Evolutionary conservation across 75 land plant genomes (phyloP), one percentile per base, ranked within the genome.

Genomic region (Picea sitchensis): DNA sequence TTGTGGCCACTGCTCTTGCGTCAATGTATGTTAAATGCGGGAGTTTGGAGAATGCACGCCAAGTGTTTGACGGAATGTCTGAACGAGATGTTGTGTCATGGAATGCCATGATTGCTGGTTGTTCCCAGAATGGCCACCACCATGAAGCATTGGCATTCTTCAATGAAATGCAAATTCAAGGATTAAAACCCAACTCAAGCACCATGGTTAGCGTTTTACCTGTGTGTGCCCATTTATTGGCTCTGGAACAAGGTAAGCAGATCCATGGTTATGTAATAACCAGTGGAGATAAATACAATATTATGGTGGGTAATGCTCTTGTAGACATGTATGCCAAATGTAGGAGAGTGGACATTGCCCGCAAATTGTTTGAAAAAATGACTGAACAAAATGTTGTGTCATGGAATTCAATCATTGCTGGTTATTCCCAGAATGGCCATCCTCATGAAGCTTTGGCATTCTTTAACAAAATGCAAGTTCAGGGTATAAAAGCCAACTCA

Each of bases 401-500:
- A 38, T 81, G 81, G 81, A 81, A 58, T 76, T 36, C 82, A 21
- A 80, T 80, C 18, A 73, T 80, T 23, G n/a, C 77, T 5, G 77
- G 56, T 23, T 76, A 82, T 81, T 79, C 36, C 57, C 78, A 56
- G 32, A 72, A 82, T 68, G 83, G 85, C 8, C 54, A 75, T 41
- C 21, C 69, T 13, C 58, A 67, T 26, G 84, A 84, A 44, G 84
- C 84, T 15, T 59, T 82, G 20, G 32, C 4, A 15, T 64, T 86
- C 59, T 80, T 86, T 59, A 69, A 71, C 6, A 60, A 76, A 31
- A 84, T 89, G 88, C 84, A 77, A 47, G 8, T 8, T 6, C 76
- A 76, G 4, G 85, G 88, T 5, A 14, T 86, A 5, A 51, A 57
- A 4, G 86, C 88, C 14, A 86, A 84, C 64, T 79, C 87, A 59